Conservation (phyloP, 2,329 filamentous ascomycete species). For the Aspergillus viridinutans region DNA sequence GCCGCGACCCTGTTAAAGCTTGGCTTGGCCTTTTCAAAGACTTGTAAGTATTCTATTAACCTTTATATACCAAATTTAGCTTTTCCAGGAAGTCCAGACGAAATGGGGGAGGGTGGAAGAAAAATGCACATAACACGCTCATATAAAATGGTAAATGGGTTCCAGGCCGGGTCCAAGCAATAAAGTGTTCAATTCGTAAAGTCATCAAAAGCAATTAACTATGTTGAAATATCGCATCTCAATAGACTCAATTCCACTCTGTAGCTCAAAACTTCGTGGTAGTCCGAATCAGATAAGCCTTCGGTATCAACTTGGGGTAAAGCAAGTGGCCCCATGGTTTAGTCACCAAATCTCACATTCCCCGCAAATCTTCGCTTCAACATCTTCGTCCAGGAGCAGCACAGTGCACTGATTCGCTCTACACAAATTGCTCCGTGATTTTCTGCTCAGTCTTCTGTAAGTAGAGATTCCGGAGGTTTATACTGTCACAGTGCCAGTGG, state of each 20-base stretch:
- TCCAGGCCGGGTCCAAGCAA: neutral
- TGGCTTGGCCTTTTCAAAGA: neutral
- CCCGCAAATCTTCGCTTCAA: neutral
- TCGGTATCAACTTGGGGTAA: neutral
- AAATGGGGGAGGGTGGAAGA: neutral
- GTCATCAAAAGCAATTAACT: neutral
- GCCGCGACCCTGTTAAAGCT: neutral
- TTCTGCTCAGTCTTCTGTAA: neutral
- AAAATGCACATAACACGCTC: neutral
- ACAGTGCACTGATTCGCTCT: neutral
- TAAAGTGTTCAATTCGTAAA: neutral
- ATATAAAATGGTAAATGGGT: neutral
- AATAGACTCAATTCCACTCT: neutral
- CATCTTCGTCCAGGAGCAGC: neutral
- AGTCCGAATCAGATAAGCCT: neutral
- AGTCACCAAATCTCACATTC: neutral
- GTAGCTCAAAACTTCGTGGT: neutral
- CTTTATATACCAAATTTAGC: neutral
- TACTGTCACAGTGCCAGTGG: too few species aligned
- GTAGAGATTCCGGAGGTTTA: neutral
- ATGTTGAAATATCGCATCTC: neutral
- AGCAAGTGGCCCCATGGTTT: neutral
- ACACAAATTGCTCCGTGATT: neutral
- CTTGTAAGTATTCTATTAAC: neutral
- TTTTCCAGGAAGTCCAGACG: too few species aligned